These are phyloP conservation scores for Leccinum uliginosum DNA, from an alignment of 768 basidiomycete species.

Conservation along the genomic window DNA sequence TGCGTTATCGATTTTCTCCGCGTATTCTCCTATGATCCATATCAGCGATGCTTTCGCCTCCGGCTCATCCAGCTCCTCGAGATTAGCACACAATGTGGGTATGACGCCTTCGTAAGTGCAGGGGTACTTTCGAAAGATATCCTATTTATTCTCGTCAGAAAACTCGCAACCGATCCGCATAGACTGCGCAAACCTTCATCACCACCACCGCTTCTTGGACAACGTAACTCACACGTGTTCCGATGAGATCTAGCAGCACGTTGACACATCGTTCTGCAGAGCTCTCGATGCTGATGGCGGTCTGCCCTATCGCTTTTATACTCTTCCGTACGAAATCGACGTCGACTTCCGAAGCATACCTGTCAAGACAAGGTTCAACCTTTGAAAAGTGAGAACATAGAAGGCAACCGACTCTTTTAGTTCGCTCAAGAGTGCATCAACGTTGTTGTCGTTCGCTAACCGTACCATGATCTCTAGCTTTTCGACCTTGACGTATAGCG, in stretches of 20 bases:
- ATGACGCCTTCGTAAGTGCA: constrained; percentile 96
- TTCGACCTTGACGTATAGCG: constrained; percentile 97
- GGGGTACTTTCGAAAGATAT: constrained; percentile 98
- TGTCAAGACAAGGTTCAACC: constrained; percentile 27
- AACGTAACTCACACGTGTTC: constrained; percentile 91
- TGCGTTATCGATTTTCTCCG: constrained; percentile 95
- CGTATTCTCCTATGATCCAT: constrained; percentile 99
- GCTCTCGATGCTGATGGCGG: constrained; percentile 90
- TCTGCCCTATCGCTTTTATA: constrained; percentile 93
- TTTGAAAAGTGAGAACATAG: neutral
- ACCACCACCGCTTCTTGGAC: constrained; percentile 98
- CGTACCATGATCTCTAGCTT: constrained; percentile 99
- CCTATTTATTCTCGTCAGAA: constrained; percentile 42
- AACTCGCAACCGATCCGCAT: neutral
- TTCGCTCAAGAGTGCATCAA: constrained; percentile 92
- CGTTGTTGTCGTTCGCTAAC: constrained; percentile 85
- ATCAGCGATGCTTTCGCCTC: constrained; percentile 97
- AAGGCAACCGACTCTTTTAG: constrained; percentile 80
- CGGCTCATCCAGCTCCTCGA: constrained; percentile 96
- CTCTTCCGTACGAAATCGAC: constrained; percentile 96
- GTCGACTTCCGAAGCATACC: constrained; percentile 96
- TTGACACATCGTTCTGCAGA: constrained; percentile 94
- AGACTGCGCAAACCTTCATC: constrained; percentile 71
- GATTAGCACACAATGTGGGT: constrained; percentile 88
- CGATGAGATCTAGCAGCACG: constrained; percentile 88